A percentile compares a stretch with the other conserved stretches of the same genome.
Evolutionary conservation across 192 early-diverging fungal genomes (phyloP).

Genomic region (Umbelopsis ramanniana): DNA sequence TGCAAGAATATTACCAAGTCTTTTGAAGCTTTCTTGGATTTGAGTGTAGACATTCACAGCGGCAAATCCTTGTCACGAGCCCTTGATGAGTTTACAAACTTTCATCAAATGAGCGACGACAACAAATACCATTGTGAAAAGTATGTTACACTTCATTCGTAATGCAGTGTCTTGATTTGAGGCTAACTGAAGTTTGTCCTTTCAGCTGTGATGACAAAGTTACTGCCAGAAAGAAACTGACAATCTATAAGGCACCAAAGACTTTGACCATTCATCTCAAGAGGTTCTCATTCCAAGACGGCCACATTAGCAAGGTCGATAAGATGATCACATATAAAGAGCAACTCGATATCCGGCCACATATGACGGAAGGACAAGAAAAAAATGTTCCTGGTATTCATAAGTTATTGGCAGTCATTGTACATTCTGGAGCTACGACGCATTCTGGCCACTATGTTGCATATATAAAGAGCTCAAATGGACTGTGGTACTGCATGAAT

Average conservation of each 20-base stretch:
- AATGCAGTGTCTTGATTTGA: background rate
- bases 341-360: conserved; percentile 27
- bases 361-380: conserved; percentile 36
- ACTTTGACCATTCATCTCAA: conserved; percentile 30
- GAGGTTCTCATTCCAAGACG: conserved; percentile 26
- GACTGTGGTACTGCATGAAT: conserved; percentile 82
- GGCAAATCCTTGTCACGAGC: conserved; percentile 69
- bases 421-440: conserved; percentile 73
- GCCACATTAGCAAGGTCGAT: conserved; percentile 64
- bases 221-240: background rate
- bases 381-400: conserved; percentile 52
- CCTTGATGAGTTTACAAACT: conserved; percentile 66
- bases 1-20: conserved; percentile 76
- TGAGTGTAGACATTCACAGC: conserved; percentile 78
- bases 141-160: background rate
- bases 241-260: conserved; percentile 32
- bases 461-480: conserved; percentile 77
- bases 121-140: conserved; percentile 24
- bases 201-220: conserved; percentile 30
- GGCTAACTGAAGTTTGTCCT: background rate
- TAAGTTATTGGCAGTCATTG: conserved; percentile 73
- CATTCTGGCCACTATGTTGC: conserved; percentile 85
- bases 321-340: conserved; percentile 34
- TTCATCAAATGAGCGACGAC: conserved; percentile 13
- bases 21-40: conserved; percentile 72